Percentiles rank a stretch among this genome's conserved stretches.
Conservation (phyloP, 2,329 filamentous ascomycete genomes). For the Colletotrichum siamense region DNA sequence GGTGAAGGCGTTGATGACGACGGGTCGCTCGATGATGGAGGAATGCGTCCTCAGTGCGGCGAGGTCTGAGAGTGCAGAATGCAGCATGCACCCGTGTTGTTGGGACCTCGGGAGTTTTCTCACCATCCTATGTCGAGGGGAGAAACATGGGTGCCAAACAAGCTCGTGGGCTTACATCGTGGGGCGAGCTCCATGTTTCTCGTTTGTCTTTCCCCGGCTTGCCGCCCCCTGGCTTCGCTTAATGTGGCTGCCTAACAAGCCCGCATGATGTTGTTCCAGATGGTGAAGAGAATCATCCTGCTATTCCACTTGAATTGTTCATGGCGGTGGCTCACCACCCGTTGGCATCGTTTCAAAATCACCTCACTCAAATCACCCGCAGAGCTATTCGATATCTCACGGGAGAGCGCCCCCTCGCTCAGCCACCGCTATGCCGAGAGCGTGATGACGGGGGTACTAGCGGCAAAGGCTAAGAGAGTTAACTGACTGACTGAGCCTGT, state of each 20-base stretch:
- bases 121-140: background rate
- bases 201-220: background rate
- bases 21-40: background rate
- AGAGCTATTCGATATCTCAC: background rate
- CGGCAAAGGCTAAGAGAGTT: background rate
- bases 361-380: background rate
- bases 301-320: background rate
- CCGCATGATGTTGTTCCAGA: background rate
- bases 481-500: background rate
- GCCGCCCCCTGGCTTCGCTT: background rate
- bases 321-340: background rate
- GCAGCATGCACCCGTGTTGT: background rate
- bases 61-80: background rate
- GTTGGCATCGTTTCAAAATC: background rate
- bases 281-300: background rate
- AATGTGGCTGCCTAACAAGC: background rate
- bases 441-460: background rate
- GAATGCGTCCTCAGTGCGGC: background rate
- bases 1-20: background rate
- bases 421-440: constrained; percentile 11
- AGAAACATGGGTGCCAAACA: background rate
- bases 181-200: background rate
- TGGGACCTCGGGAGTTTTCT: background rate
- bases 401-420: background rate
- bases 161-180: background rate